A percentile compares a stretch with the other conserved stretches of the same genome.
phyloP scores from a whole-genome alignment of 345 rosid species.

The Schrenkiella parvula region DNA sequence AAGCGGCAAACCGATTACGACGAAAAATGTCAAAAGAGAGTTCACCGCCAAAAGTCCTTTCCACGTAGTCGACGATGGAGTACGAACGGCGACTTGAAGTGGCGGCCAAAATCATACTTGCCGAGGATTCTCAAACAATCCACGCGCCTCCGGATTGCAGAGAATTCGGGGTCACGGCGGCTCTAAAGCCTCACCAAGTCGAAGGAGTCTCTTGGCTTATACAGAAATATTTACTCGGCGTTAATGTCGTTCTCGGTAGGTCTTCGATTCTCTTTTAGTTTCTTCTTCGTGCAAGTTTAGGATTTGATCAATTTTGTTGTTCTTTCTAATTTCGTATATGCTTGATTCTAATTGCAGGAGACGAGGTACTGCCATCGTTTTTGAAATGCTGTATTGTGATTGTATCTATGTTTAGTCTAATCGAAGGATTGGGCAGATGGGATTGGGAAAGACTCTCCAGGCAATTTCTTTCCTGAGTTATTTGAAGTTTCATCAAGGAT shows the following conservation, averaged over 20 bases:
- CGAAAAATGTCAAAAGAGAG: not conserved
- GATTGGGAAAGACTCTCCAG: slow-evolving; percentile 86
- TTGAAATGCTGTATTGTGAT: slow-evolving; percentile 4
- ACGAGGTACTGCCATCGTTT: slow-evolving; percentile 47
- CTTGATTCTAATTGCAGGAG: slow-evolving; percentile 54
- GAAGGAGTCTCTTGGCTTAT: slow-evolving; percentile 84
- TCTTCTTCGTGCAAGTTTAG: not conserved
- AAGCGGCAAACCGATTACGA: not conserved
- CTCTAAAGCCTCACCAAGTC: slow-evolving; percentile 70
- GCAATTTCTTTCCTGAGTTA: slow-evolving; percentile 76
- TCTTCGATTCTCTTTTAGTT: not conserved
- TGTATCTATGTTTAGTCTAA: not conserved
- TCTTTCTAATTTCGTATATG: not conserved
- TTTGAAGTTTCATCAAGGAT: slow-evolving; percentile 50
- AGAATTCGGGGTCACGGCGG: slow-evolving; percentile 56
- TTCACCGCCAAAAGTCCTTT: slow-evolving; percentile 28
- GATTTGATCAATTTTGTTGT: not conserved
- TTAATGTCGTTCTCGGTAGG: slow-evolving; percentile 71
- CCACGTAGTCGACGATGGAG: slow-evolving; percentile 40
- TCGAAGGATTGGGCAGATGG: slow-evolving; percentile 56
- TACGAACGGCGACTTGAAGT: slow-evolving; percentile 60
- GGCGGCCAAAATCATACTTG: slow-evolving; percentile 50
- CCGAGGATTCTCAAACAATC: slow-evolving; percentile 30
- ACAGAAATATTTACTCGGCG: slow-evolving; percentile 59
- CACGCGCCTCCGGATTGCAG: slow-evolving; percentile 26